Percentiles rank a stretch among this genome's conserved stretches.
These are phyloP conservation scores for Shiraia sp. DNA, from an alignment of 2,329 filamentous ascomycete species.

Conservation along the genomic window DNA sequence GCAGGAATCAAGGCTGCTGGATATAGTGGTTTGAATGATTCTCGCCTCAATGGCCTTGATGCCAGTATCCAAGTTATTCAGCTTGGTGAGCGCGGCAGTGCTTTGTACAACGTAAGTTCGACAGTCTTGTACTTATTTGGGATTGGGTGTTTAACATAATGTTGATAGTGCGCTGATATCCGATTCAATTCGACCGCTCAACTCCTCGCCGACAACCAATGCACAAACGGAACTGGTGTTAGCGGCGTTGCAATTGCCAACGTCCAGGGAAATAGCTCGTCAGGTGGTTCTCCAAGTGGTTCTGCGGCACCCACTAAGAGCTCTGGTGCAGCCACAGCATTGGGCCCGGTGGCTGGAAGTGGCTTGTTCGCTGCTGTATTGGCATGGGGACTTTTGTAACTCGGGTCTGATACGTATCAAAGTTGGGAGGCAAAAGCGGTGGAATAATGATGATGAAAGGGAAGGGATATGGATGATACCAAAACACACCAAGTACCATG, in stretches of 20 bases:
- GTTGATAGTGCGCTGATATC: conserved; percentile 49
- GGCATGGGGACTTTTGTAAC: conserved; percentile 22
- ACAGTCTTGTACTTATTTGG: neutral
- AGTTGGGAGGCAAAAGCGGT: neutral
- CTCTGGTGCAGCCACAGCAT: conserved; percentile 15
- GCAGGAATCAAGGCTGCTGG: conserved; percentile 28
- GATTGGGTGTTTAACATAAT: conserved; percentile 14
- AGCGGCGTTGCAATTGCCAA: conserved; percentile 37
- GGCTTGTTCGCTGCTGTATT: conserved; percentile 22
- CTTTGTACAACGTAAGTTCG: conserved; percentile 49
- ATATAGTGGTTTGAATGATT: conserved; percentile 20
- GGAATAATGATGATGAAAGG: too few species aligned
- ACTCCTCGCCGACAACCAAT: conserved; percentile 42
- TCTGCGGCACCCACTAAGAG: conserved; percentile 7
- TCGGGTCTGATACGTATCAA: neutral
- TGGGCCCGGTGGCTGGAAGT: conserved; percentile 21
- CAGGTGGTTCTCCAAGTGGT: conserved; percentile 2
- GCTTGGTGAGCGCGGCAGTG: conserved; percentile 44
- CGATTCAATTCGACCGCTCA: conserved; percentile 46
- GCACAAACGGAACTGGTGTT: conserved; percentile 48
- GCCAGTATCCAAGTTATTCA: conserved; percentile 53
- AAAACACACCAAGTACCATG: too few species aligned
- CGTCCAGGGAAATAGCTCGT: conserved; percentile 5
- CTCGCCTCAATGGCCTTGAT: conserved; percentile 43
- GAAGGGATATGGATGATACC: neutral